phyloP scores from a whole-genome alignment of 1,139 yeast genomes.

The Hyphopichia burtonii region DNA sequence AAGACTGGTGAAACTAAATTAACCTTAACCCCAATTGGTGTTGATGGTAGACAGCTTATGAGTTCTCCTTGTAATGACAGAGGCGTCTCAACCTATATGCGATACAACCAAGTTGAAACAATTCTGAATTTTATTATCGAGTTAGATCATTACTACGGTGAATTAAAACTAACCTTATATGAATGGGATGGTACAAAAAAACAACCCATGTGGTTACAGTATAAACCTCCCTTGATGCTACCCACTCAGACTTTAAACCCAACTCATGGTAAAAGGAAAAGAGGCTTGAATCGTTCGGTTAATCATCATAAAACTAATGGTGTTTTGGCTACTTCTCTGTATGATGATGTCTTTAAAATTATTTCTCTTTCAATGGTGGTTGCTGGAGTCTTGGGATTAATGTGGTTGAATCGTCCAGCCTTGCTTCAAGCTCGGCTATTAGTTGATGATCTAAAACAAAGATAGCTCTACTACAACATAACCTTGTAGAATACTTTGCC shows the following conservation, averaged over 20 bases:
- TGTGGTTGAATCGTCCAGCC: too few relatives aligned
- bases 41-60: constrained; percentile 29
- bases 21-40: constrained; percentile 21
- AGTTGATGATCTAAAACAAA: too few relatives aligned
- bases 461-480: too few relatives aligned
- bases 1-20: constrained; percentile 14
- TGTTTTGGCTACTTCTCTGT: too few relatives aligned
- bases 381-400: too few relatives aligned
- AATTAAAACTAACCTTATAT: constrained; percentile 22
- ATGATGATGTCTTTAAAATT: background rate
- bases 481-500: too few relatives aligned
- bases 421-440: too few relatives aligned
- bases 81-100: constrained; percentile 18
- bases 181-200: constrained; percentile 27
- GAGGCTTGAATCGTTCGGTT: background rate
- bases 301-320: background rate
- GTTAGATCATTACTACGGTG: constrained; percentile 20
- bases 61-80: constrained; percentile 28
- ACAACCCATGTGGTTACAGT: constrained; percentile 31
- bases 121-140: constrained; percentile 20
- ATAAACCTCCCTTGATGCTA: constrained; percentile 28
- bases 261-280: constrained; percentile 12
- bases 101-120: constrained; percentile 22
- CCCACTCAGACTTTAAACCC: constrained; percentile 28
- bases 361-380: background rate